Base-by-base conservation (phyloP, 1,284 basidiomycete species). In the Cutaneotrichosporon daszewskae region DNA sequence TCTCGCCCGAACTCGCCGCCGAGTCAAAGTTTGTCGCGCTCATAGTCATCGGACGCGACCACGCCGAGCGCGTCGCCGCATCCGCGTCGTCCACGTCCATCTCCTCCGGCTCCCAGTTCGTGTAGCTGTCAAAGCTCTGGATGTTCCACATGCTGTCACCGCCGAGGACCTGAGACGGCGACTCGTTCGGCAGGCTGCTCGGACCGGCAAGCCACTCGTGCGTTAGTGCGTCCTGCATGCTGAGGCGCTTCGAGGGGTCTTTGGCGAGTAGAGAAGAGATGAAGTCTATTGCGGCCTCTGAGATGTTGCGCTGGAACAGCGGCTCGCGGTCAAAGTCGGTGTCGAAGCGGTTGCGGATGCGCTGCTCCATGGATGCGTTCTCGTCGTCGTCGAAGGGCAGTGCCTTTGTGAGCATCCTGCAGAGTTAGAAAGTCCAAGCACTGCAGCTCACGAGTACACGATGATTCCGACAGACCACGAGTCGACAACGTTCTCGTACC, bases 391-490 rank as follows among this genome's bases (percentile, higher is more conserved):
- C 80, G 53, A 64, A 59, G 2, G 57, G 54, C 37, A 63, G 48
- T 27, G 62, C 52, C 60, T 73, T 73, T 1, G 70, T 72, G 56
- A 73, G 53, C 71, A 73, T 72, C 43, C 70, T 68, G 43, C 12
- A n/a, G n/a, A 19, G 42, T 41, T 36, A 26, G 31, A 9, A 5
- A 5, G 11, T 5, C 6, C 16, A n/a, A 4, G 8, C 11, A 7
- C 17, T 23, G 24, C 14, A 9, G 65, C 80, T 47, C 59, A 87
- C 85, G 88, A 88, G 32, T 83, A 95, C 1, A 94, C 79, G 42
- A 95, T 92, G 14, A 92, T 87, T 6, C 91, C 90, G 17, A 89
- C 79, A 37, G 87, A 90, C 88, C 88, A 96, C 53, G 85, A 88
- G 63, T 96, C 90, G 37, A 94, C 91, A 14, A 83, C 73, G 46